Evolutionary conservation across 106 monocot species (phyloP).

Genomic region (Cymbidium sinense): DNA sequence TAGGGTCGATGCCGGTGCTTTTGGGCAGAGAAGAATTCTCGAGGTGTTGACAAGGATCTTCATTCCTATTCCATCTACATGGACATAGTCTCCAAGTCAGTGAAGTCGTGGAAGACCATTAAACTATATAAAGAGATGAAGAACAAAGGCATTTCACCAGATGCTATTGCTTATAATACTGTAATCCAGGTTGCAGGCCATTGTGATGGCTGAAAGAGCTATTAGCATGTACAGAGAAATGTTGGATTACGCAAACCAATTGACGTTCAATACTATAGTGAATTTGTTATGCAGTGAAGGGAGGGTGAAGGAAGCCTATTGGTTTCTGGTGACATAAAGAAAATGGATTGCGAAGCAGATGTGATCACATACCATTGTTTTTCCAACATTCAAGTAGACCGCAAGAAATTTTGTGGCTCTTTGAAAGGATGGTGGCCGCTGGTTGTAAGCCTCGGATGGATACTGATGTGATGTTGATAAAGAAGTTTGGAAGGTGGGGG

Average conservation of each 20-base stretch:
- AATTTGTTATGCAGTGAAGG: no score
- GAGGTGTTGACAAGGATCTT: no score
- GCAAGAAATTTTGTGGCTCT: conserved; percentile 55
- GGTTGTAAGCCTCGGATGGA: conserved; percentile 86
- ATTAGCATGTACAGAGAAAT: conserved; percentile 63
- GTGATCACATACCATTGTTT: no score
- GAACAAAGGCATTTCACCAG: no score
- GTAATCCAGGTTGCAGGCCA: conserved; percentile 60
- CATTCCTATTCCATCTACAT: no score
- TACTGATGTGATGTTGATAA: conserved; percentile 73
- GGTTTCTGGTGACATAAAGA: no score
- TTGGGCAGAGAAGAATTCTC: conserved; percentile 63
- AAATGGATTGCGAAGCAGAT: no score
- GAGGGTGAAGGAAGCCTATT: no score
- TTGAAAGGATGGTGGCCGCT: conserved; percentile 67
- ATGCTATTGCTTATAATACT: conserved; percentile 76
- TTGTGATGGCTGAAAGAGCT: conserved; percentile 43
- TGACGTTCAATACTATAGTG: conserved; percentile 65
- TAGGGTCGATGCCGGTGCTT: conserved; percentile 45
- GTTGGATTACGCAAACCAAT: conserved; percentile 63
- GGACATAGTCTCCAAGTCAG: no score
- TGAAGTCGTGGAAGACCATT: no score
- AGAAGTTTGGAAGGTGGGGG: no score
- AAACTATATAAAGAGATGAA: no score
- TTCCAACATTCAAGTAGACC: conserved; percentile 53